Evolutionary conservation across 257 asterid genomes (phyloP), one percentile per base, ranked within the genome.

Genomic region (Fraxinus quadrangulata): DNA sequence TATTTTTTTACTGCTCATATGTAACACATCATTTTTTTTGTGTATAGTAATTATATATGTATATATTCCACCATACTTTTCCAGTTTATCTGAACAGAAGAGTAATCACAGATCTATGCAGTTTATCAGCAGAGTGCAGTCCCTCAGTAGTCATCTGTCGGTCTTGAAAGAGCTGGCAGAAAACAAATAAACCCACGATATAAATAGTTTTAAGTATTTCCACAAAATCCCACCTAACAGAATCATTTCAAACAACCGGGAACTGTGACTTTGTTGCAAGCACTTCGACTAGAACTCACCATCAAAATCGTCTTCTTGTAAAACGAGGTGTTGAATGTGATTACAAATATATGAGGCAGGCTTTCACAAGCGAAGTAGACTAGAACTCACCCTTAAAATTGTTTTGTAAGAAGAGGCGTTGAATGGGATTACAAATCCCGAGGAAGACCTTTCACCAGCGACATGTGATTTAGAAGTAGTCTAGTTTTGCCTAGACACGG

Each of bases 101-200:
- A 83, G 80, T 74, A 80, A 80, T 70, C 81, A 72, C 83, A 82
- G 85, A 85, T 85, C 85, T 77, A 67, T 13, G 49, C 74, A 71
- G 73, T 71, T 19, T 45, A 61, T 28, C 81, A 67, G 77, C 81
- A 79, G 82, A 66, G 81, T 66, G 7, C 24, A 63, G 34, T 63
- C 66, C 66, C 66, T 63, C 68, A 63, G 79, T 56, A 73, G 84
- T 79, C 83, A 79, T 28, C 13, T 76, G 83, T 82, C 79, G 17
- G 77, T 24, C 72, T 69, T 10, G 78, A 56, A 24, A 13, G 34
- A 23, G 8, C 71, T 47, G 73, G 23, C 65, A 76, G 71, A 71
- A 33, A 69, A 63, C 65, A 42, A 42, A 6, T 4, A 54, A 54
- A 6, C 19, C 54, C n/a, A 54, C 23, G 10, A 61, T 23, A n/a